These are phyloP conservation scores for Niebla homalea DNA, from an alignment of 495 filamentous ascomycete species.

Conservation along the genomic window DNA sequence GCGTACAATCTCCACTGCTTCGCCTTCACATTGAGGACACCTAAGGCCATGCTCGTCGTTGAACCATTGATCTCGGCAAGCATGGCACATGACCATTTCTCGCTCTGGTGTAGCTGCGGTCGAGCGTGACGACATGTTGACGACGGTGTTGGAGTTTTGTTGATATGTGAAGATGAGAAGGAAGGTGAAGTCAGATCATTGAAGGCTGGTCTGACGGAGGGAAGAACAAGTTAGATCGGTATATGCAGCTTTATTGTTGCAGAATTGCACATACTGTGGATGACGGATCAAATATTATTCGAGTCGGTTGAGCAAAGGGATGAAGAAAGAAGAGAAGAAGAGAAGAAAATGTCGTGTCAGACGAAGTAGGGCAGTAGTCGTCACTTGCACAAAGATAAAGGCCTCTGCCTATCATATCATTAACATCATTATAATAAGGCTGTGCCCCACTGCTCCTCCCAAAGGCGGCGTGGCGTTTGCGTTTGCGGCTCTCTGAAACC, in stretches of 20 bases:
- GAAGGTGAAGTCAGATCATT: neutral
- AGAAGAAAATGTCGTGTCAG: too few relatives aligned
- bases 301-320: too few relatives aligned
- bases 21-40: constrained; percentile 68
- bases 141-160: neutral
- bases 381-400: too few relatives aligned
- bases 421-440: too few relatives aligned
- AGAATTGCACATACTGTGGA: too few relatives aligned
- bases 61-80: constrained; percentile 68
- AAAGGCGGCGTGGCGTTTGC: neutral
- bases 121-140: constrained; percentile 12
- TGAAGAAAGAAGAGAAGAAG: too few relatives aligned
- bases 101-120: constrained; percentile 26
- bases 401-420: too few relatives aligned
- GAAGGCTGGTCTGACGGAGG: neutral
- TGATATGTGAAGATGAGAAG: neutral
- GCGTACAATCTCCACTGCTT: constrained; percentile 74
- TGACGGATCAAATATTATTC: too few relatives aligned
- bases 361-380: too few relatives aligned
- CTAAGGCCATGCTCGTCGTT: constrained; percentile 47
- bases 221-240: neutral
- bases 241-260: neutral
- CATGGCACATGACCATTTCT: constrained; percentile 72
- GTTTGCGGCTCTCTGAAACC: neutral
- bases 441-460: neutral